Evolutionary conservation across 495 filamentous ascomycete genomes (phyloP), one percentile per base, ranked within the genome.

Genomic region (Patellaria atrata): DNA sequence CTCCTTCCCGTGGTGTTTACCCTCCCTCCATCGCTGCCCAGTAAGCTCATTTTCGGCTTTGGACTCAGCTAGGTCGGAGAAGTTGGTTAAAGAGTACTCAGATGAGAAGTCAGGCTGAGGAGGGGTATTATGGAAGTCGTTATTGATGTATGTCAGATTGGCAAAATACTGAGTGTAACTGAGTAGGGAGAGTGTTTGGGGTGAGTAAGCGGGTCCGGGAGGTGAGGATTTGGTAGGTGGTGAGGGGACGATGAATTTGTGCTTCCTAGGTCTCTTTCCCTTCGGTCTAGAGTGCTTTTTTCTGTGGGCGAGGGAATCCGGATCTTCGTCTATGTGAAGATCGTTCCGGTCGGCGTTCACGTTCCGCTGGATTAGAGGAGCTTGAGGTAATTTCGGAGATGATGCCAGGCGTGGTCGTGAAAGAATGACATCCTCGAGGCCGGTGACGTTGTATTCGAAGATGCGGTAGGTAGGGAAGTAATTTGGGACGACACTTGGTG

Each of bases 401-500:
- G 31, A 29, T 9, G 36, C 27, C 16, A 12, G 6, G 12, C 9
- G 5, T 28, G 17, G 12, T 26, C 22, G 9, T 33, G 20, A 18
- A 16, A 46, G 27, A 23, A 45, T 26, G 3, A 50, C 14, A 22
- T 69, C 44, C 31, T 82, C 75, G 4, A 94, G 48, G 1, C 82
- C 84, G 0, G 81, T 81, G 37, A 81, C 81, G 47, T 99, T 96
- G 64, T 99, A 99, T 51, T 94, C 83, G 34, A 86, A 61, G 15
- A 96, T 70, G 3, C 89, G 68, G 22, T 96, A 52, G 3, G 79
- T 82, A 1, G 89, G 89, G 49, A 89, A 92, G 54, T 80, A 93
- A 43, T 87, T 96, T 0, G 89, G 89, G 2, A 99, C 81, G 20
- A 99, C 55, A 48, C 85, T 94, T 1, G 89, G 78, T 12, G 73